Conservation (phyloP, 176 grass and related monocot species). For the Triticum monococcum region DNA sequence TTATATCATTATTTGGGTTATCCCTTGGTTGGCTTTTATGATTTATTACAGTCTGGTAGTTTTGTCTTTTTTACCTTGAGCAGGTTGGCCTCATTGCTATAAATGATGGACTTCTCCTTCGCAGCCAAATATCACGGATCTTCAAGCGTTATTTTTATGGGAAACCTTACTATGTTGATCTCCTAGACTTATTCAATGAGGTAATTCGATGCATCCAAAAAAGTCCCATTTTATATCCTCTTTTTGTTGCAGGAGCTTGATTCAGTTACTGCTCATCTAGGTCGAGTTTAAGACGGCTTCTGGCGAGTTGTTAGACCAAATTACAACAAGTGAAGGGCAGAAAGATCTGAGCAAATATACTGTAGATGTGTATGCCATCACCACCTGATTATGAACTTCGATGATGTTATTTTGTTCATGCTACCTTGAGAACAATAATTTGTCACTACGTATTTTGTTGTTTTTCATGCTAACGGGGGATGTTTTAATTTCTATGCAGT, state of each 20-base stretch:
- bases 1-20: not conserved
- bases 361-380: slow-evolving; percentile 36
- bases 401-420: not conserved
- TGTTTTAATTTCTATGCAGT: slow-evolving; percentile 34
- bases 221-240: not conserved
- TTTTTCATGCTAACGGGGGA: not conserved
- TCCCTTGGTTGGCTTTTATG: not conserved
- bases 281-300: slow-evolving; percentile 56
- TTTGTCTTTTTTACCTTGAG: not conserved
- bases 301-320: slow-evolving; percentile 54
- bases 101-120: slow-evolving; percentile 60
- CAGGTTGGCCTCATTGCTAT: slow-evolving; percentile 65
- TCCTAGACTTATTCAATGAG: slow-evolving; percentile 63
- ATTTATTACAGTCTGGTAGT: not conserved
- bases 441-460: not conserved
- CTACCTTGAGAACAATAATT: not conserved
- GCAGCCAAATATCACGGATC: slow-evolving; percentile 53
- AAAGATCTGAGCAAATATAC: slow-evolving; percentile 57
- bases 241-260: not conserved
- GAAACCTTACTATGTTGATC: slow-evolving; percentile 54
- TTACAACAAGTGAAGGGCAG: slow-evolving; percentile 55
- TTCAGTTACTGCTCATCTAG: slow-evolving; percentile 26
- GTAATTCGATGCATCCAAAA: slow-evolving; percentile 13
- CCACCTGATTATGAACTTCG: not conserved
- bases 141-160: slow-evolving; percentile 36